These are phyloP conservation scores for Beta vulgaris DNA, from an alignment of 148 eudicot genomes.

Conservation along the genomic window DNA sequence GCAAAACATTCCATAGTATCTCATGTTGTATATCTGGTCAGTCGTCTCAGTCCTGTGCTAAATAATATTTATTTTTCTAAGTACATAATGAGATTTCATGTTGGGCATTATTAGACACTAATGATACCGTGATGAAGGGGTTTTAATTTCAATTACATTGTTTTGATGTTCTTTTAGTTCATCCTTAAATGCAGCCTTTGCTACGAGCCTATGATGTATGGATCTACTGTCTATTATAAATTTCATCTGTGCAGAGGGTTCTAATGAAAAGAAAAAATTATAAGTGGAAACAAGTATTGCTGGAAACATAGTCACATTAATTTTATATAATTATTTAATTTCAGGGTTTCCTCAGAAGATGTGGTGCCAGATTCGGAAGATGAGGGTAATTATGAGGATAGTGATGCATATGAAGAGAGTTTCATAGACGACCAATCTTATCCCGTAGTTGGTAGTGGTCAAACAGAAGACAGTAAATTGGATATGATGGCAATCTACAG, in stretches of 20 bases:
- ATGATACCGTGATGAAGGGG: background rate
- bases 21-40: background rate
- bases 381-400: constrained; percentile 50
- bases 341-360: constrained; percentile 74
- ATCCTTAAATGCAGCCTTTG: background rate
- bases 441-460: constrained; percentile 52
- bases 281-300: background rate
- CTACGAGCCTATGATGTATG: background rate
- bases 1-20: background rate
- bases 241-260: background rate
- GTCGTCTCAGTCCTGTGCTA: background rate
- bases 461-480: constrained; percentile 45
- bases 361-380: constrained; percentile 60
- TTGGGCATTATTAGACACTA: background rate
- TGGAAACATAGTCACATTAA: background rate
- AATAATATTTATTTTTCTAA: no score
- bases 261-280: background rate
- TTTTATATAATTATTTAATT: constrained; percentile 10
- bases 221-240: background rate
- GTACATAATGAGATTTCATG: background rate
- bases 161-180: background rate
- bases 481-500: constrained; percentile 97
- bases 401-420: constrained; percentile 65
- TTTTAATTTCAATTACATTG: no score
- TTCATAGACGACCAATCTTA: constrained; percentile 75